These are phyloP conservation scores for Coffea canephora DNA, from an alignment of 257 asterid genomes.

Conservation along the genomic window DNA sequence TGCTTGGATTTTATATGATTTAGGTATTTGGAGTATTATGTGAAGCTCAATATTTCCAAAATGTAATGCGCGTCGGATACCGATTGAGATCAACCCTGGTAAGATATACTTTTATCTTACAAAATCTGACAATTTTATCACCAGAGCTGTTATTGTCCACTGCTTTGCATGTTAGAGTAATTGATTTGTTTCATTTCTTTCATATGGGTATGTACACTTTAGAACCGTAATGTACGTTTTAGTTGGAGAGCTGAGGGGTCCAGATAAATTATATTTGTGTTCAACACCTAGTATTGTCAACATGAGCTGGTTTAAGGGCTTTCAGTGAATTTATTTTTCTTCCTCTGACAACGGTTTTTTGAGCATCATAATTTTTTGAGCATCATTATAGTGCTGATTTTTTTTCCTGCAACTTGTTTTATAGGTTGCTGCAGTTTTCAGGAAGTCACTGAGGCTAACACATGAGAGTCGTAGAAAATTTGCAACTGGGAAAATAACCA, in stretches of 20 bases:
- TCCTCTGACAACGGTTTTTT: neutral
- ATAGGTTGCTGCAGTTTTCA: slow-evolving; percentile 88
- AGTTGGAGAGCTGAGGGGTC: neutral
- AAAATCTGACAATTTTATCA: neutral
- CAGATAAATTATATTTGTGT: neutral
- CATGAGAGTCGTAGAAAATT: slow-evolving; percentile 91
- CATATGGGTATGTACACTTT: neutral
- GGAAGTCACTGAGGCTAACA: slow-evolving; percentile 82
- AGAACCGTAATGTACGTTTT: neutral
- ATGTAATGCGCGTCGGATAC: slow-evolving; percentile 96
- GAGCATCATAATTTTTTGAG: neutral
- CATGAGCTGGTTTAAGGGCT: neutral
- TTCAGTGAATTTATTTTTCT: neutral
- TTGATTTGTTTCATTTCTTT: neutral
- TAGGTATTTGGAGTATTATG: slow-evolving; percentile 71
- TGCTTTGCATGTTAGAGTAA: neutral
- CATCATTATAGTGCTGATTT: neutral
- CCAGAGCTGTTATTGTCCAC: neutral
- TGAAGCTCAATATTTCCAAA: slow-evolving; percentile 96
- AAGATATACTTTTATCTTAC: slow-evolving; percentile 23
- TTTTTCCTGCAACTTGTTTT: slow-evolving; percentile 2
- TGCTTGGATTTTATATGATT: slow-evolving; percentile 3
- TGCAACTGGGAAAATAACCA: slow-evolving; percentile 87
- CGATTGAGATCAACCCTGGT: slow-evolving; percentile 92
- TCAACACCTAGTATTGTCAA: neutral